Evolutionary conservation across 352 stramenopile species (phyloP).

Genomic region (Phytophthora pluvialis): DNA sequence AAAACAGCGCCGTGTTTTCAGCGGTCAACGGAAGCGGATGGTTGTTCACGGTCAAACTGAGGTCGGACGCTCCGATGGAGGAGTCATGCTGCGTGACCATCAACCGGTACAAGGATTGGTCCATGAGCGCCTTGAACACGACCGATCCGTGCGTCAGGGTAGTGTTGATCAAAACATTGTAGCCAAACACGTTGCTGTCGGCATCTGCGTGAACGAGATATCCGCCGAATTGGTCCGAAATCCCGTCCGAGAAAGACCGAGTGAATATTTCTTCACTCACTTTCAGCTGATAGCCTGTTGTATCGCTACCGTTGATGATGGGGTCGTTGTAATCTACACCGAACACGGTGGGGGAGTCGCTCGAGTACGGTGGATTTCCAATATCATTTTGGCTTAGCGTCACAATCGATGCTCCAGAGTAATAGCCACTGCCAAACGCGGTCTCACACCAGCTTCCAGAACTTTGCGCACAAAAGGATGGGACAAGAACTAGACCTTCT

Average conservation of each 20-base stretch:
- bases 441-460: constrained; percentile 28
- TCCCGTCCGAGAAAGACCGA: constrained; percentile 34
- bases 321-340: constrained; percentile 34
- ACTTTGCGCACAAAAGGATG: constrained; percentile 26
- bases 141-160: constrained; percentile 44
- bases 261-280: constrained; percentile 46
- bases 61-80: constrained; percentile 4
- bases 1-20: constrained; percentile 45
- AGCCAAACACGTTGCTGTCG: constrained; percentile 41
- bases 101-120: constrained; percentile 53
- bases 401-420: constrained; percentile 26
- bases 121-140: constrained; percentile 61
- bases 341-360: constrained; percentile 54
- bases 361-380: constrained; percentile 23
- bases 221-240: constrained; percentile 44
- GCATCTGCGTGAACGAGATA: constrained; percentile 41
- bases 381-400: constrained; percentile 17
- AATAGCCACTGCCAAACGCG: constrained; percentile 27
- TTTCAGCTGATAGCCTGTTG: constrained; percentile 40
- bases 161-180: constrained; percentile 62
- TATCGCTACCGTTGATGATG: constrained; percentile 36
- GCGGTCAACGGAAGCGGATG: constrained; percentile 58
- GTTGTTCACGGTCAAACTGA: constrained; percentile 51
- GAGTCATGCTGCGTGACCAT: constrained; percentile 30
- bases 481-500: constrained; percentile 17